Conservation (phyloP, 2,329 filamentous ascomycete genomes). For the Rhynchosporium secalis region DNA sequence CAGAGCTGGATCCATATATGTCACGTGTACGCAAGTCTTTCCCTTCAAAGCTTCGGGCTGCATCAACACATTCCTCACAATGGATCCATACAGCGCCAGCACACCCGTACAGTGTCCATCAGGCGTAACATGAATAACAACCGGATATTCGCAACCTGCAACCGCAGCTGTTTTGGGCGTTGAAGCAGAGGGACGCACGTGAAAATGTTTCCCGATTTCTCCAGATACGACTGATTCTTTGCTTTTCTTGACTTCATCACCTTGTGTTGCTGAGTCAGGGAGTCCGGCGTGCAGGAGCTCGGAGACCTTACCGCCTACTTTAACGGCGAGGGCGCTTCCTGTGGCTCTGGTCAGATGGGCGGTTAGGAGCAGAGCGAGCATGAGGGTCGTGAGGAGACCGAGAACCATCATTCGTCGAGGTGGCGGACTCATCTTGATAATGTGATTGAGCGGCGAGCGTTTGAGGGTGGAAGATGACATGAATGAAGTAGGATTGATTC, state of each 20-base stretch:
- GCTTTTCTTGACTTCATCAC: neutral
- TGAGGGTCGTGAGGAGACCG: neutral
- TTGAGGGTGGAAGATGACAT: too few relatives aligned
- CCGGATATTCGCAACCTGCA: slow-evolving; percentile 15
- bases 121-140: slow-evolving; percentile 21
- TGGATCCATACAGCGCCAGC: slow-evolving; percentile 18
- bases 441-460: neutral
- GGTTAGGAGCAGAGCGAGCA: neutral
- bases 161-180: slow-evolving; percentile 5
- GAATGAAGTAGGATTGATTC: too few relatives aligned
- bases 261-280: neutral
- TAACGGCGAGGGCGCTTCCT: slow-evolving; percentile 8
- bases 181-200: slow-evolving; percentile 14
- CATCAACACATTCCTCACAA: slow-evolving; percentile 18
- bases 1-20: slow-evolving; percentile 14
- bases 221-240: neutral
- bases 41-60: slow-evolving; percentile 8
- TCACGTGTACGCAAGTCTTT: slow-evolving; percentile 20
- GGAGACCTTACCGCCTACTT: slow-evolving; percentile 11
- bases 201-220: slow-evolving; percentile 11
- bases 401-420: slow-evolving; percentile 12
- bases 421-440: neutral
- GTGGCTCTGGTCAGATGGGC: neutral
- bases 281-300: slow-evolving; percentile 10
- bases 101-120: slow-evolving; percentile 19